These are phyloP conservation scores for Mycena vulgaris DNA, from an alignment of 768 basidiomycete species.

Conservation along the genomic window DNA sequence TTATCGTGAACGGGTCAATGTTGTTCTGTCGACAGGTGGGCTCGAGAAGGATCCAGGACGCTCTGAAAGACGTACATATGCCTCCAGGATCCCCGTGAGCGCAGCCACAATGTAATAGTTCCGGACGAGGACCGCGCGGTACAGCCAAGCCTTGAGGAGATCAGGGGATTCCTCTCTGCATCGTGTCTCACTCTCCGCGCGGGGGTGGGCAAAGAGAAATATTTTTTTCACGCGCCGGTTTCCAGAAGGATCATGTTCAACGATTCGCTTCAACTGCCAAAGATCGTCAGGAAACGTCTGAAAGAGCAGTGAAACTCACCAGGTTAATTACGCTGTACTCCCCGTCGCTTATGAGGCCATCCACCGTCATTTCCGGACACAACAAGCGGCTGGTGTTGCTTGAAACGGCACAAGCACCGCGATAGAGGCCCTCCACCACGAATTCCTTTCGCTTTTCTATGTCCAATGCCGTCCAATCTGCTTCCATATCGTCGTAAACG, in stretches of 20 bases:
- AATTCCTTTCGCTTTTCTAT: background rate
- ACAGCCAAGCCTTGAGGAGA: background rate
- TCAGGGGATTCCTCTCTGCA: background rate
- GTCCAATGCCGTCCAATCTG: slow-evolving; percentile 9
- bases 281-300: too few relatives aligned
- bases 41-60: background rate
- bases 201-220: slow-evolving; percentile 19
- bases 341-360: slow-evolving; percentile 16
- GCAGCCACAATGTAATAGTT: slow-evolving; percentile 2
- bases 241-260: slow-evolving; percentile 17
- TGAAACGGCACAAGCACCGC: slow-evolving; percentile 16
- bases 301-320: background rate
- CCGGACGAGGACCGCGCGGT: background rate
- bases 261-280: background rate
- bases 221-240: slow-evolving; percentile 21
- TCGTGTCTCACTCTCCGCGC: slow-evolving; percentile 4
- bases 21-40: background rate
- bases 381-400: slow-evolving; percentile 20
- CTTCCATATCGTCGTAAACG: background rate
- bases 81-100: background rate
- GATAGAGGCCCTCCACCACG: slow-evolving; percentile 29
- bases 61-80: background rate
- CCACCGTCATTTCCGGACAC: slow-evolving; percentile 30
- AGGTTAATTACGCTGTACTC: slow-evolving; percentile 24
- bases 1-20: background rate